A percentile compares a stretch with the other conserved stretches of the same genome.
Conservation (phyloP, 371 early-diverging fungal genomes). For the Lichtheimia ornata region DNA sequence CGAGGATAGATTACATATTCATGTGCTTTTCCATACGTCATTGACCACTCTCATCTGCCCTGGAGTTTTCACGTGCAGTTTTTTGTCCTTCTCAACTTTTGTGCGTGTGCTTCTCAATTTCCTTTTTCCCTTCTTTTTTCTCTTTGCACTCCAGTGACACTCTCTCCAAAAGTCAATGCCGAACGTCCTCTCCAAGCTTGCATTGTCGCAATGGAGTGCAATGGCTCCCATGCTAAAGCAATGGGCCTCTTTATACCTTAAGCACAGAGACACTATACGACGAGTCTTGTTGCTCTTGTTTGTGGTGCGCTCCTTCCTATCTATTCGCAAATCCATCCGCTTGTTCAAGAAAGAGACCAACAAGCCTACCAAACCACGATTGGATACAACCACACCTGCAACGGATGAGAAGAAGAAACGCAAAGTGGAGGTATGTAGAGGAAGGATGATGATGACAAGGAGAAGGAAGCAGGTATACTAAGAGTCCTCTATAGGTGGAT, state of each 20-base stretch:
- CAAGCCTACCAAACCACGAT: slow-evolving; percentile 11
- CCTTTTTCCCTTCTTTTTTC: neutral
- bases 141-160: neutral
- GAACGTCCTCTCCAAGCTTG: slow-evolving; percentile 10
- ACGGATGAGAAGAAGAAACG: slow-evolving; percentile 21
- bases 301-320: slow-evolving; percentile 43
- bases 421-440: slow-evolving; percentile 39
- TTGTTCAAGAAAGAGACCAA: slow-evolving; percentile 25
- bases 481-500: slow-evolving; percentile 55
- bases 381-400: slow-evolving; percentile 8
- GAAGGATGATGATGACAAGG: neutral
- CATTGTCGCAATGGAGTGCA: slow-evolving; percentile 9
- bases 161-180: slow-evolving; percentile 2
- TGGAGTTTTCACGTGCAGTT: neutral
- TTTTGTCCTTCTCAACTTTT: slow-evolving; percentile 8
- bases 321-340: slow-evolving; percentile 24
- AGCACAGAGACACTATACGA: slow-evolving; percentile 43
- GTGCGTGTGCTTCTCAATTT: neutral
- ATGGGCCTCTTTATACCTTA: slow-evolving; percentile 8
- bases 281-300: slow-evolving; percentile 42
- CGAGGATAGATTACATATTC: too few species aligned
- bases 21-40: too few species aligned
- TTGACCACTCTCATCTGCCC: too few species aligned
- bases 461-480: neutral
- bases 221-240: slow-evolving; percentile 10